These are phyloP conservation scores for Malus sylvestris DNA, from an alignment of 306 rosid genomes.

Conservation along the genomic window DNA sequence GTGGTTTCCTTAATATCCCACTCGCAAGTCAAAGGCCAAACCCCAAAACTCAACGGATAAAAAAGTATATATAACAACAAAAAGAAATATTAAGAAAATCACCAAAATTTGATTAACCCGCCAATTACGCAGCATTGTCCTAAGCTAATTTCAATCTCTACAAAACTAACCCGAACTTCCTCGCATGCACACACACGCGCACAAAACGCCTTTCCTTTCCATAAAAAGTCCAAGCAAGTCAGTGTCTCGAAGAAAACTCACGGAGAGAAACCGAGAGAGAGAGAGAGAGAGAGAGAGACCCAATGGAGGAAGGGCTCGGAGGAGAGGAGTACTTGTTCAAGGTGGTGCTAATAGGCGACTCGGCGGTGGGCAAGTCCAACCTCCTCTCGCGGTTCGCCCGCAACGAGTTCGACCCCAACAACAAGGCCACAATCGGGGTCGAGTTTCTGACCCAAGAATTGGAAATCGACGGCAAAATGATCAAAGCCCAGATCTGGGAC, in stretches of 20 bases:
- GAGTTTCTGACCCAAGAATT: conserved; percentile 81
- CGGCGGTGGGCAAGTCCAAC: conserved; percentile 92
- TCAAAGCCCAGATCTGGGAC: conserved; percentile 99
- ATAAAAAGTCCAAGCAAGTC: neutral
- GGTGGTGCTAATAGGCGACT: conserved; percentile 80
- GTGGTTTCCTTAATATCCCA: too few relatives aligned
- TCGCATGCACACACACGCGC: neutral
- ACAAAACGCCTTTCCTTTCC: neutral
- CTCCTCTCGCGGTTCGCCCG: conserved; percentile 69
- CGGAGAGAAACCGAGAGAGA: neutral
- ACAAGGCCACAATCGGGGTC: conserved; percentile 86
- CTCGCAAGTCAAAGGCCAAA: neutral
- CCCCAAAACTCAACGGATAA: neutral
- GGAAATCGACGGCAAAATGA: conserved; percentile 73
- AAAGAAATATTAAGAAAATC: neutral
- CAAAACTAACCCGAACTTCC: conserved; percentile 1
- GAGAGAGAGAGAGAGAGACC: too few relatives aligned
- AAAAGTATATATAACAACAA: neutral
- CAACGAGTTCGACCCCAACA: conserved; percentile 70
- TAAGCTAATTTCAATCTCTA: neutral
- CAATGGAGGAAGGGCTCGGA: conserved; percentile 30
- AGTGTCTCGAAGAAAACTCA: neutral
- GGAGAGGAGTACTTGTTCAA: conserved; percentile 82
- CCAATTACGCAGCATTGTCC: conserved; percentile 40
- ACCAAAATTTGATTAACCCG: conserved; percentile 16